Base-by-base conservation (phyloP, 768 basidiomycete genomes). In the Phylloporus rhodoxanthus region DNA sequence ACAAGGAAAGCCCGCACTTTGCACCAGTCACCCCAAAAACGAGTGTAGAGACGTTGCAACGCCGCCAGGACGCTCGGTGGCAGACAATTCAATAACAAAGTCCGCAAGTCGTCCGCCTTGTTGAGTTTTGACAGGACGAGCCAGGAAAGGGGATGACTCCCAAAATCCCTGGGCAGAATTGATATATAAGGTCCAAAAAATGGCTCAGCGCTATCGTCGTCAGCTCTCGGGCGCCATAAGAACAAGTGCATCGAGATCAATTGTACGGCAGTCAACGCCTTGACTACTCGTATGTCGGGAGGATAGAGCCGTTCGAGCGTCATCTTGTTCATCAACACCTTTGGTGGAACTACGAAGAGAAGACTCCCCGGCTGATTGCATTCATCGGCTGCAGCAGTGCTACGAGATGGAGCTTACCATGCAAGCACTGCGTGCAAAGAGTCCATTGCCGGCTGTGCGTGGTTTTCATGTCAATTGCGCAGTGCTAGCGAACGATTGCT, bases 61-160 rank as follows among this genome's bases (percentile, higher is more conserved):
- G 74, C 68, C 4, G 46, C 55, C 30, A 59, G 40, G 13, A 80
- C 71, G 45, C 71, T 73, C 15, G 72, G 72, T 13, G 89, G 83
- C 17, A 89, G 60, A 28, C 52, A 49, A 9, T 66, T 55, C 6
- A 84, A 60, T 17, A 84, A 55, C 8, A 57, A 52, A 19, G 23
- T 50, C 5, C 64, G 67, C 47, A 53, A 45, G 39, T 32, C 46
- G 10, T 43, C 51, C 32, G 48, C 48, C 43, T 43, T 46, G 34
- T 45, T 25, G 38, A 52, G 48, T 51, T 59, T 60, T 47, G 66
- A 60, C 13, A 57, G 52, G 41, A 78, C 72, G 5, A 77, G 50
- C 90, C 89, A 92, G 17, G 83, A 78, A n/a, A 96, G 71, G 5
- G 94, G 95, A 69, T 96, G 92, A 21, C 72, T 72, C 36, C 74